Percentiles rank a stretch among this genome's conserved stretches.
Evolutionary conservation across 352 stramenopile species (phyloP).

Genomic region (Pythium sp.): DNA sequence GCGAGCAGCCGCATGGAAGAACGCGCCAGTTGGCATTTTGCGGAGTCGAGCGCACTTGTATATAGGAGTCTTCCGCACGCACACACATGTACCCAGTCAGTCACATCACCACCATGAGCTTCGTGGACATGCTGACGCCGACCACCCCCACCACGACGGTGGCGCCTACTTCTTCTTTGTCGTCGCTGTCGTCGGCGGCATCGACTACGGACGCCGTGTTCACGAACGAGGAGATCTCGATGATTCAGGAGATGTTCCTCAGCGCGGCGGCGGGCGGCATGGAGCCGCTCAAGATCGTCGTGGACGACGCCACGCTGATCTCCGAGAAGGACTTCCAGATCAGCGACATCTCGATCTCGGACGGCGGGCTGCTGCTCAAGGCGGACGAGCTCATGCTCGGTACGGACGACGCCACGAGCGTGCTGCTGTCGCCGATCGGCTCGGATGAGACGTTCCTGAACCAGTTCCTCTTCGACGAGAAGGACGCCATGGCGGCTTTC

Average conservation of each 20-base stretch:
- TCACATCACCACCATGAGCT: slow-evolving; percentile 11
- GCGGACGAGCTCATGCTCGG: slow-evolving; percentile 23
- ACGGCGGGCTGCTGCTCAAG: slow-evolving; percentile 14
- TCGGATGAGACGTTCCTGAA: slow-evolving; percentile 43
- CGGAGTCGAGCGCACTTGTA: slow-evolving; percentile 8
- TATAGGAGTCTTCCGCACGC: neutral
- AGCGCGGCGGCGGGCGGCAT: neutral
- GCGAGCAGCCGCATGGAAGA: slow-evolving; percentile 2
- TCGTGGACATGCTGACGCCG: slow-evolving; percentile 13
- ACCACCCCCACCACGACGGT: neutral
- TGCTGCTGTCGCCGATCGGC: slow-evolving; percentile 58
- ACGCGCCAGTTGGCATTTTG: slow-evolving; percentile 17
- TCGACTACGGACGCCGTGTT: slow-evolving; percentile 22
- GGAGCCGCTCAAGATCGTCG: slow-evolving; percentile 16
- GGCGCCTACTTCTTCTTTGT: neutral
- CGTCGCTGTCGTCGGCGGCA: neutral
- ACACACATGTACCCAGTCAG: neutral
- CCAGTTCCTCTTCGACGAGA: slow-evolving; percentile 49
- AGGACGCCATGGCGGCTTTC: slow-evolving; percentile 60
- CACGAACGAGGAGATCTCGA: slow-evolving; percentile 52
- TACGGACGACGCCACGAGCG: slow-evolving; percentile 41
- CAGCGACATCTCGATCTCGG: slow-evolving; percentile 38
- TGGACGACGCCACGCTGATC: slow-evolving; percentile 11
- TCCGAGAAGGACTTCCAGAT: slow-evolving; percentile 39
- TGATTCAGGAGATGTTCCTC: slow-evolving; percentile 59